phyloP scores from a whole-genome alignment of 176 grass and related monocot genomes.

The Bromus sterilis region DNA sequence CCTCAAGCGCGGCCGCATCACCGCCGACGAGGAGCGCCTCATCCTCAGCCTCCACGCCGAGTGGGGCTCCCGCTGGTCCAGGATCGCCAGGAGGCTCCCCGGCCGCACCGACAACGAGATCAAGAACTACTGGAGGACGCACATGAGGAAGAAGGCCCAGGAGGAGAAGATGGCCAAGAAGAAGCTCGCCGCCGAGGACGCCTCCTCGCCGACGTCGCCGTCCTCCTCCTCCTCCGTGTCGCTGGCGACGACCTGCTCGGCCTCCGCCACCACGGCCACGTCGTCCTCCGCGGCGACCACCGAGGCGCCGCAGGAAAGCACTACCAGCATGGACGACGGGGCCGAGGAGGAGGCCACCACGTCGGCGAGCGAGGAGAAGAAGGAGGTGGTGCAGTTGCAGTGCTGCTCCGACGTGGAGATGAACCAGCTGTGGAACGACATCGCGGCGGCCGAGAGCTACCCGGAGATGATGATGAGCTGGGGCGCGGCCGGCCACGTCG shows the following conservation, averaged over 20 bases:
- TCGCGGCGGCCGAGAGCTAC: constrained; percentile 47
- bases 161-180: constrained; percentile 22
- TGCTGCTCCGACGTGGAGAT: constrained; percentile 22
- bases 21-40: constrained; percentile 74
- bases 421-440: constrained; percentile 91
- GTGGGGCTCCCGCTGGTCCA: constrained; percentile 87
- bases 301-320: not conserved
- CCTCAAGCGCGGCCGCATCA: constrained; percentile 82
- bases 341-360: constrained; percentile 27
- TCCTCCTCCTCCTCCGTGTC: constrained; percentile 21
- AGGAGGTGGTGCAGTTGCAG: not conserved
- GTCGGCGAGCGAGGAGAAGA: constrained; percentile 7
- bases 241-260: constrained; percentile 5
- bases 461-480: constrained; percentile 27
- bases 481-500: not conserved
- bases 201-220: constrained; percentile 1
- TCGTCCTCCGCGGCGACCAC: not conserved
- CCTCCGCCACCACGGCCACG: not conserved
- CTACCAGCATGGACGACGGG: not conserved
- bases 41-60: constrained; percentile 67
- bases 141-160: constrained; percentile 76
- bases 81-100: constrained; percentile 81
- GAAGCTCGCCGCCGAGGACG: not conserved
- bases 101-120: constrained; percentile 99
- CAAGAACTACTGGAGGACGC: constrained; percentile 99